Evolutionary conservation across 225 moss, liverwort and hornwort genomes (phyloP).

Genomic region (Lunularia cruciata): DNA sequence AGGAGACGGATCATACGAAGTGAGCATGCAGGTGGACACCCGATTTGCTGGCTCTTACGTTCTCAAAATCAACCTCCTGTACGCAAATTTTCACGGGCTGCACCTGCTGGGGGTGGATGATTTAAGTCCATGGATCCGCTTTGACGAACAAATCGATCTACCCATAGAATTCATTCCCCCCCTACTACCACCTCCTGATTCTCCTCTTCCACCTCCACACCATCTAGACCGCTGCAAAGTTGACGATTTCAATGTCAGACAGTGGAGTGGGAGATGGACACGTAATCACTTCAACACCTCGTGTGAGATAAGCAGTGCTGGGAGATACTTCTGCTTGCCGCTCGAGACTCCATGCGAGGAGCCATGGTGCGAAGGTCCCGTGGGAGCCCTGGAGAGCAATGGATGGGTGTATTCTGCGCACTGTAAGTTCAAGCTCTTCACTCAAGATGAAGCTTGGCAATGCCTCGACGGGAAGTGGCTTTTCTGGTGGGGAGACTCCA

Average conservation of each 20-base stretch:
- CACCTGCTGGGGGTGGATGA: conserved; percentile 22
- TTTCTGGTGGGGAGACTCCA: conserved; percentile 46
- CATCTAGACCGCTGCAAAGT: conserved; percentile 6
- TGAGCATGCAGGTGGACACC: conserved; percentile 52
- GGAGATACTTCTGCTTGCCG: conserved; percentile 21
- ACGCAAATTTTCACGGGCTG: conserved; percentile 57
- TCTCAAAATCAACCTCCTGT: conserved; percentile 49
- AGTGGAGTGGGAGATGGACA: conserved; percentile 44
- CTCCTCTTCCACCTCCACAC: background rate
- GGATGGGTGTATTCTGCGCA: conserved; percentile 49
- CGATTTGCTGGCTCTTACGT: conserved; percentile 48
- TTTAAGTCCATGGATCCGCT: conserved; percentile 24
- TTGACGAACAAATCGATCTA: conserved; percentile 27
- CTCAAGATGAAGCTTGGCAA: conserved; percentile 32
- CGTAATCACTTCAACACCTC: conserved; percentile 12
- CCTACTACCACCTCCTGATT: background rate
- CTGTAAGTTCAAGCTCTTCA: conserved; percentile 36
- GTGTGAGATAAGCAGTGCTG: conserved; percentile 5
- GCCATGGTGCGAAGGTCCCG: conserved; percentile 35
- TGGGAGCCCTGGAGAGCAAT: conserved; percentile 35
- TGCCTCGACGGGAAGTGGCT: conserved; percentile 37
- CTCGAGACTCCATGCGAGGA: conserved; percentile 14
- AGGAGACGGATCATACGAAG: conserved; percentile 54
- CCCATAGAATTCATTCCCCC: conserved; percentile 36
- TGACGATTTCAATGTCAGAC: conserved; percentile 15